Evolutionary conservation across 2,329 filamentous ascomycete species (phyloP).

Genomic region (Cytospora mali): DNA sequence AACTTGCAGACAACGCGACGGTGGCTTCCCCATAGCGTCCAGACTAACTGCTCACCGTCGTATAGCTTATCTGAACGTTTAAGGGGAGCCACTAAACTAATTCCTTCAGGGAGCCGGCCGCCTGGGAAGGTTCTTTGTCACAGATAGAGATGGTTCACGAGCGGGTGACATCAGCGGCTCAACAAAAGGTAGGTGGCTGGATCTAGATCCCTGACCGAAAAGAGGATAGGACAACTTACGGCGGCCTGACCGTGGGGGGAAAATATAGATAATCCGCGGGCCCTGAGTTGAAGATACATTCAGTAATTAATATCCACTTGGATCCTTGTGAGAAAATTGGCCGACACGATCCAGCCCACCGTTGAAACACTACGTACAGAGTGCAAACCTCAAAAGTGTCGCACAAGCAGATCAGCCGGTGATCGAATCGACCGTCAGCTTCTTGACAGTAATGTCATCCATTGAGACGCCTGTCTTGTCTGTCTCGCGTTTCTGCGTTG

Average conservation of each 20-base stretch:
- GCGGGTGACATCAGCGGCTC: background rate
- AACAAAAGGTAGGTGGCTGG: background rate
- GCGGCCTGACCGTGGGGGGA: too few species aligned
- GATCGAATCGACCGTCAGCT: background rate
- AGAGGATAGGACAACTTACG: background rate
- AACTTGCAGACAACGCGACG: background rate
- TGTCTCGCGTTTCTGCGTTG: background rate
- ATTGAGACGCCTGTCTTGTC: background rate
- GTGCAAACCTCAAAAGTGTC: slow-evolving; percentile 5
- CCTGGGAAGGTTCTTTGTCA: background rate
- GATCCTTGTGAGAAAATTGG: too few species aligned
- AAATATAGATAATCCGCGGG: too few species aligned
- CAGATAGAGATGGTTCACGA: background rate
- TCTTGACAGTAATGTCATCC: background rate
- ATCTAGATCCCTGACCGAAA: background rate
- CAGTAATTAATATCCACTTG: too few species aligned
- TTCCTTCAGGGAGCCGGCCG: background rate
- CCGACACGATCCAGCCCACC: too few species aligned
- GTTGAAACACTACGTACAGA: background rate
- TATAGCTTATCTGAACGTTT: background rate
- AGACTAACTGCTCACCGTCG: too few species aligned
- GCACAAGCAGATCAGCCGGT: background rate
- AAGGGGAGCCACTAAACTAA: background rate
- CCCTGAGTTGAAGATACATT: too few species aligned
- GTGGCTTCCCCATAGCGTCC: background rate